A percentile compares a stretch with the other conserved stretches of the same genome.
Evolutionary conservation across 768 basidiomycete species (phyloP).

Genomic region (Neoboletus subvelutipes): DNA sequence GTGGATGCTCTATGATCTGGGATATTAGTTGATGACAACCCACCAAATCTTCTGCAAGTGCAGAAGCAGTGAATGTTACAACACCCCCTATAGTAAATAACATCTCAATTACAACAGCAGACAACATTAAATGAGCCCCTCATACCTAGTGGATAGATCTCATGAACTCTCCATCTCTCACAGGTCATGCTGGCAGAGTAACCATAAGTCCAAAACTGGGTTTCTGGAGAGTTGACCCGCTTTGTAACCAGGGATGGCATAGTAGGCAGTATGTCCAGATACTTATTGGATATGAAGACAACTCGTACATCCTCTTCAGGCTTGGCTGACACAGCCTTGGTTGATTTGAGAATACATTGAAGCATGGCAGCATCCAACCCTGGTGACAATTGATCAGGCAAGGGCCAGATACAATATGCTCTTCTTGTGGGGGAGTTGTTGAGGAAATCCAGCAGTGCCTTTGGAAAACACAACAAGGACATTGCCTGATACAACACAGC

Average conservation of each 20-base stretch:
- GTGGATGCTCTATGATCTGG: conserved; percentile 55
- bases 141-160: conserved; percentile 69
- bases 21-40: conserved; percentile 49
- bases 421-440: conserved; percentile 33
- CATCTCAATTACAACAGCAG: neutral
- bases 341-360: conserved; percentile 43
- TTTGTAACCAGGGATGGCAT: conserved; percentile 51
- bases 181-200: conserved; percentile 54
- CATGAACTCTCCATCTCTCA: conserved; percentile 58
- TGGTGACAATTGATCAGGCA: conserved; percentile 25
- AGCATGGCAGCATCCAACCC: conserved; percentile 47
- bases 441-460: conserved; percentile 48
- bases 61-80: conserved; percentile 66
- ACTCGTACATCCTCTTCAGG: conserved; percentile 43
- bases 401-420: conserved; percentile 51
- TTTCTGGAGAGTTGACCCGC: conserved; percentile 41
- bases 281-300: conserved; percentile 67
- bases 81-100: conserved; percentile 54
- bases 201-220: conserved; percentile 69
- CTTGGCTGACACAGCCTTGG: conserved; percentile 39
- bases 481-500: conserved; percentile 27
- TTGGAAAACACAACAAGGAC: conserved; percentile 46
- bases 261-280: conserved; percentile 47
- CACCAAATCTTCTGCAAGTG: conserved; percentile 52
- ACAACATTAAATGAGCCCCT: neutral